Conservation (phyloP, 345 rosid species). For the Citropsis articulata region DNA sequence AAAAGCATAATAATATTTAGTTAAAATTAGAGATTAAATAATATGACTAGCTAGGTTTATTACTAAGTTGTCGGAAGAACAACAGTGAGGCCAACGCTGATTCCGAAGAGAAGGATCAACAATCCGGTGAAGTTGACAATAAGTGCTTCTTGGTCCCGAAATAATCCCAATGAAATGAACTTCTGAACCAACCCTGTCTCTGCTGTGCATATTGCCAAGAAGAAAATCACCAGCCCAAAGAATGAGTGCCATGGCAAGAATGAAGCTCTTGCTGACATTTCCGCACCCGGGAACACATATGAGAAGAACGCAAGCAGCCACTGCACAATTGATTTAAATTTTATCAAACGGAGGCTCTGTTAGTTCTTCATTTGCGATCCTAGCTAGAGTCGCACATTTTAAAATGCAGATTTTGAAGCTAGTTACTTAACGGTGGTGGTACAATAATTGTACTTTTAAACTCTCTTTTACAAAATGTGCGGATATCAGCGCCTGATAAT, state of each 20-base stretch:
- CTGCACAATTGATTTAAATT: conserved; percentile 17
- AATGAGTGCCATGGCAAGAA: conserved; percentile 49
- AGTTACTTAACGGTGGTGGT: too few species aligned
- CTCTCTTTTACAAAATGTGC: too few species aligned
- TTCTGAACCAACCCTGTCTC: conserved; percentile 37
- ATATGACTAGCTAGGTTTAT: neutral
- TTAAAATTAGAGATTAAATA: too few species aligned
- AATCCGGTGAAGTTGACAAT: conserved; percentile 49
- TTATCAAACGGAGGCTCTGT: too few species aligned
- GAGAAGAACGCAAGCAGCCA: conserved; percentile 45
- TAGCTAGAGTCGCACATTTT: too few species aligned
- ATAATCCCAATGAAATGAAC: conserved; percentile 16
- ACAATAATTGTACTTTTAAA: too few species aligned
- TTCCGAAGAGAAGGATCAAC: conserved; percentile 39
- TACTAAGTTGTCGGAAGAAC: conserved; percentile 29
- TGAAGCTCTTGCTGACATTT: conserved; percentile 28
- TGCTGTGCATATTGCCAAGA: conserved; percentile 42
- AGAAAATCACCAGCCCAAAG: conserved; percentile 36
- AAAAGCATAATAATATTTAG: neutral
- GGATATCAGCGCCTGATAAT: neutral
- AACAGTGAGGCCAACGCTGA: conserved; percentile 34
- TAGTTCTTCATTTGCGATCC: neutral
- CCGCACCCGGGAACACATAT: conserved; percentile 38
- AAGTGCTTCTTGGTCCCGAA: conserved; percentile 33
- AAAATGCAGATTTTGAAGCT: too few species aligned